Base-by-base conservation (phyloP, 768 basidiomycete species). In the Leccinum rimulosum region DNA sequence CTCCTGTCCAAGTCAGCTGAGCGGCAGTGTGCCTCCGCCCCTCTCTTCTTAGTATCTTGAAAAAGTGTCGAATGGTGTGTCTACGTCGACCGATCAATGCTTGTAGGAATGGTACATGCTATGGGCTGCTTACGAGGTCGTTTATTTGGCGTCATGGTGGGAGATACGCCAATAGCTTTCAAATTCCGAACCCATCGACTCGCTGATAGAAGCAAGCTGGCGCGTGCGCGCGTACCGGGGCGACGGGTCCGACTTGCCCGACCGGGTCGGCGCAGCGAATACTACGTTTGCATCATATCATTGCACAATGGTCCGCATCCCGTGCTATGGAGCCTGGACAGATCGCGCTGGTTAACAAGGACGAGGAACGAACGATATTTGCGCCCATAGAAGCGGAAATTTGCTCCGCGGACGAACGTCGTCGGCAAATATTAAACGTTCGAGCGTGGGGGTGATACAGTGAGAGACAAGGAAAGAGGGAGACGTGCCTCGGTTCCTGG, bases 401-500 rank as follows among this genome's bases (percentile, higher is more conserved):
- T 12, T 35, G 19, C 56, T 22, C 58, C 57, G 57, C 57, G 57
- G 58, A 59, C 22, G 4, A 33, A 15, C n/a, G n/a, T 33, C 15
- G 19, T 56, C 11, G 31, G 28, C 38, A 40, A n/a, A n/a, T 40
- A 5, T 11, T 15, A 25, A 48, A 22, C 36, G 11, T 27, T n/a
- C 33, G 15, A 11, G 55, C 6, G 6, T 28, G 55, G 35, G 15
- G 30, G 58, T 38, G 19, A 59, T 58, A 19, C 49, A 40, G 22
- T 3, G 12, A 17, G 11, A 2, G 17, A 15, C 17, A n/a, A 45
- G 43, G 10, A 19, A 8, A 19, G 43, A 45, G n/a, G 43, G 43
- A 45, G 43, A 45, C 10, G 12, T 17, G 28, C 31, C 33, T 57
- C 59, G 31, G 63, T 61, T 52, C 56, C 63, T 65, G 54, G 55